phyloP scores from a whole-genome alignment of 345 rosid genomes.

The Gynandropsis gynandra region DNA sequence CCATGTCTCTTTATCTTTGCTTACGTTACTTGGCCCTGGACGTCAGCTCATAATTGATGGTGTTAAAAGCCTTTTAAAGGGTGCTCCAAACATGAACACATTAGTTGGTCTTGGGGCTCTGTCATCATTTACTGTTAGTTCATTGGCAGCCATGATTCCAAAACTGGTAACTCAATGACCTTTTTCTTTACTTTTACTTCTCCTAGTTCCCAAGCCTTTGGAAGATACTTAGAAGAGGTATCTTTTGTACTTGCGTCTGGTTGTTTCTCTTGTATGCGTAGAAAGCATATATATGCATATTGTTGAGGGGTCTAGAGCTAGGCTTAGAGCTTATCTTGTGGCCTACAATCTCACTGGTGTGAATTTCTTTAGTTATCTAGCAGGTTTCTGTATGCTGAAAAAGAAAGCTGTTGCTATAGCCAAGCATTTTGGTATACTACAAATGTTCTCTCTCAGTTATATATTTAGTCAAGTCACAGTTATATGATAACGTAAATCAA shows the following conservation, averaged over 20 bases:
- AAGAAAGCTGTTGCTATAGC: background rate
- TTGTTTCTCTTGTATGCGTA: too few relatives aligned
- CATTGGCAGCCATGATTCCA: conserved; percentile 76
- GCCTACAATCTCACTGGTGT: too few relatives aligned
- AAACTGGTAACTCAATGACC: conserved; percentile 46
- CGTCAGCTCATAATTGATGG: conserved; percentile 83
- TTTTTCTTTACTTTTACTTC: background rate
- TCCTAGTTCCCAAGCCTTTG: background rate
- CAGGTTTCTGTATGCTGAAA: conserved; percentile 7
- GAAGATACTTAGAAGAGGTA: too few relatives aligned
- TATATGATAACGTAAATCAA: background rate
- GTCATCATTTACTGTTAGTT: conserved; percentile 86
- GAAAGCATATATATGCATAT: too few relatives aligned
- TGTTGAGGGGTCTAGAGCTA: too few relatives aligned
- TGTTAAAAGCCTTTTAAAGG: conserved; percentile 66
- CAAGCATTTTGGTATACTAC: background rate
- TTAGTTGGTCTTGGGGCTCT: conserved; percentile 95
- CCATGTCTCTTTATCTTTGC: conserved; percentile 75
- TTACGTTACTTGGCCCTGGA: conserved; percentile 92
- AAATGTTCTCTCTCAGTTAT: conserved; percentile 2
- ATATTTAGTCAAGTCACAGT: background rate
- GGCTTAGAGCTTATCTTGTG: too few relatives aligned
- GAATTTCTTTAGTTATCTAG: background rate
- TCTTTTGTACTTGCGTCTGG: too few relatives aligned
- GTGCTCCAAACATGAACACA: conserved; percentile 92